Conservation (phyloP, 176 grass and related monocot species). For the Oryza longistaminata region DNA sequence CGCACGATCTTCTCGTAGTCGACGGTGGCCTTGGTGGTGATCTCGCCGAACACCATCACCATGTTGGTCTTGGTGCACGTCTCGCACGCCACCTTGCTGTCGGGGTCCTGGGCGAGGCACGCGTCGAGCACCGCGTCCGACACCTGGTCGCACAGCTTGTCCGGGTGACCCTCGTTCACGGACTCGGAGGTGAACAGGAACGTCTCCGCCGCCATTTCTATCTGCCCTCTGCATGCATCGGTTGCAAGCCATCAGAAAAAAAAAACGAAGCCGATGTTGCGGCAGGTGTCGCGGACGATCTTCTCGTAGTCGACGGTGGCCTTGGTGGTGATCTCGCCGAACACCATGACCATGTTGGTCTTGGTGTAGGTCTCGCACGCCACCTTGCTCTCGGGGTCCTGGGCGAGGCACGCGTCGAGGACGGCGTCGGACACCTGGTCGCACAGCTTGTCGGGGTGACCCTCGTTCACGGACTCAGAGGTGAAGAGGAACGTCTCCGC, state of each 20-base stretch:
- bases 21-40: conserved; percentile 81
- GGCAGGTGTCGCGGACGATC: conserved; percentile 94
- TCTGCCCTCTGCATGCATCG: not conserved
- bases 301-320: conserved; percentile 84
- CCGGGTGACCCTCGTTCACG: conserved; percentile 72
- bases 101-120: conserved; percentile 57
- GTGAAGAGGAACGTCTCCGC: conserved; percentile 70
- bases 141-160: conserved; percentile 83
- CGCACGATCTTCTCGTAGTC: conserved; percentile 96
- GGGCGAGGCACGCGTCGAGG: conserved; percentile 53
- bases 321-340: conserved; percentile 93
- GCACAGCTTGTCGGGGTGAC: conserved; percentile 77
- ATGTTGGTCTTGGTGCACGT: conserved; percentile 97
- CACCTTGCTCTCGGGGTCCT: conserved; percentile 77
- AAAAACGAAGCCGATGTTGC: conserved; percentile 52
- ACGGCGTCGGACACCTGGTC: conserved; percentile 74
- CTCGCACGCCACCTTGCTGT: conserved; percentile 86
- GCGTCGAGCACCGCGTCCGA: conserved; percentile 65
- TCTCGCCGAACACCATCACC: conserved; percentile 94
- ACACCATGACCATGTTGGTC: conserved; percentile 98
- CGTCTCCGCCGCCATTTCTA: conserved; percentile 52
- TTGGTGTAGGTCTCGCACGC: conserved; percentile 91
- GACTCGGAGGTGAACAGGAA: conserved; percentile 84
- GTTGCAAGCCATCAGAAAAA: not conserved
- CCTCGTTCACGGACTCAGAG: conserved; percentile 76